Conservation (phyloP, 78 protist genomes). For the Speleostelium caveatum region DNA sequence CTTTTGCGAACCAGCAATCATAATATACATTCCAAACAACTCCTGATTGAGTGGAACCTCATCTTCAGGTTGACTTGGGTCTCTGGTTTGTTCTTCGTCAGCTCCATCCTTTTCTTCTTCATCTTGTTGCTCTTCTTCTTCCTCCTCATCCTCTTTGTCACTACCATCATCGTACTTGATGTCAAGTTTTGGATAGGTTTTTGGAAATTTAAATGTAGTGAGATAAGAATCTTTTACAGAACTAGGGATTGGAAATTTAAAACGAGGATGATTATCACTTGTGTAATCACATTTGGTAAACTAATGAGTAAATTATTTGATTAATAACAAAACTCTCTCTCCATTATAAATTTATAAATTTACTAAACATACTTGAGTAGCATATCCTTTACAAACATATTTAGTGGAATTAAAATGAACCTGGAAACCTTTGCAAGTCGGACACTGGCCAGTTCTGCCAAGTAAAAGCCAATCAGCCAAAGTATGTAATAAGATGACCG, state of each 20-base stretch:
- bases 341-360: too few species aligned
- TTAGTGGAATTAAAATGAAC: slow-evolving; percentile 37
- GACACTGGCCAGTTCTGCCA: slow-evolving; percentile 74
- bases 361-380: too few species aligned
- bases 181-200: slow-evolving; percentile 42
- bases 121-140: slow-evolving; percentile 36
- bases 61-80: slow-evolving; percentile 57
- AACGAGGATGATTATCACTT: slow-evolving; percentile 18
- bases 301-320: too few species aligned
- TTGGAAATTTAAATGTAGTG: slow-evolving; percentile 8
- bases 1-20: slow-evolving; percentile 61
- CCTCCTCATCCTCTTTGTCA: slow-evolving; percentile 53
- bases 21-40: slow-evolving; percentile 45
- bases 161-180: neutral
- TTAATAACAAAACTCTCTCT: too few species aligned
- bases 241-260: slow-evolving; percentile 11
- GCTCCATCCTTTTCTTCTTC: neutral
- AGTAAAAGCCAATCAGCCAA: slow-evolving; percentile 57
- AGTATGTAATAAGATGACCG: slow-evolving; percentile 10
- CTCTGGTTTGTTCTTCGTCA: neutral
- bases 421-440: slow-evolving; percentile 53
- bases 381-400: slow-evolving; percentile 71
- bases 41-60: slow-evolving; percentile 59
- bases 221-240: slow-evolving; percentile 11
- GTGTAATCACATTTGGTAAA: slow-evolving; percentile 62